A percentile compares a stretch with the other conserved stretches of the same genome.
Evolutionary conservation across 768 basidiomycete species (phyloP).

Genomic region (Tubosaeta sp.): DNA sequence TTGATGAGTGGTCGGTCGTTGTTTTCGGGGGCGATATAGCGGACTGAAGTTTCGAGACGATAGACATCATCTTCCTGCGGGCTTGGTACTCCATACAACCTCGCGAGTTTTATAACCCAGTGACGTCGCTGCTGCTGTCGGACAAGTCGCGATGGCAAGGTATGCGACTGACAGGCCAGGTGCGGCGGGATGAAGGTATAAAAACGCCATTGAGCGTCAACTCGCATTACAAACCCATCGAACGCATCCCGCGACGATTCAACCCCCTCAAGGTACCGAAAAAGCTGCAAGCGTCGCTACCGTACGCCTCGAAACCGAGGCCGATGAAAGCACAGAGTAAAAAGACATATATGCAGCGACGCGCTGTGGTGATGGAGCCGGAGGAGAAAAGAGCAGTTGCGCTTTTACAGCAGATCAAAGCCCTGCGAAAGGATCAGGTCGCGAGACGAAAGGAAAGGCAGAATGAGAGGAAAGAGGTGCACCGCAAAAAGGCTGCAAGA

Average conservation of each 20-base stretch:
- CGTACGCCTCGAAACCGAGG: slow-evolving; percentile 91
- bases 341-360: slow-evolving; percentile 88
- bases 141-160: slow-evolving; percentile 85
- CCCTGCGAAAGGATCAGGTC: slow-evolving; percentile 86
- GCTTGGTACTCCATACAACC: slow-evolving; percentile 98
- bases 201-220: slow-evolving; percentile 79
- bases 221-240: slow-evolving; percentile 84
- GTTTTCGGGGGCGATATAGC: neutral
- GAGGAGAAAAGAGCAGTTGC: slow-evolving; percentile 93
- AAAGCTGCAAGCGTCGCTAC: slow-evolving; percentile 86
- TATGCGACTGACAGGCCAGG: slow-evolving; percentile 94
- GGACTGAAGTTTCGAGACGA: neutral
- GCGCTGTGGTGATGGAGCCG: slow-evolving; percentile 92
- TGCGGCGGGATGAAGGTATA: slow-evolving; percentile 79
- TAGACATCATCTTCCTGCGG: slow-evolving; percentile 91
- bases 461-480: slow-evolving; percentile 63
- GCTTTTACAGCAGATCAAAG: slow-evolving; percentile 89
- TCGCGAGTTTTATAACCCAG: slow-evolving; percentile 93
- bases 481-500: slow-evolving; percentile 70
- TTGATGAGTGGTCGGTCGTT: slow-evolving; percentile 80
- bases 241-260: slow-evolving; percentile 79
- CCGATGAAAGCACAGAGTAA: slow-evolving; percentile 67
- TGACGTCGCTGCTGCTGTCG: slow-evolving; percentile 82
- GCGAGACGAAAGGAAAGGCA: slow-evolving; percentile 80
- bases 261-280: slow-evolving; percentile 85